Base-by-base conservation (phyloP, 768 basidiomycete genomes). In the Chalciporus sphaerocephalus region DNA sequence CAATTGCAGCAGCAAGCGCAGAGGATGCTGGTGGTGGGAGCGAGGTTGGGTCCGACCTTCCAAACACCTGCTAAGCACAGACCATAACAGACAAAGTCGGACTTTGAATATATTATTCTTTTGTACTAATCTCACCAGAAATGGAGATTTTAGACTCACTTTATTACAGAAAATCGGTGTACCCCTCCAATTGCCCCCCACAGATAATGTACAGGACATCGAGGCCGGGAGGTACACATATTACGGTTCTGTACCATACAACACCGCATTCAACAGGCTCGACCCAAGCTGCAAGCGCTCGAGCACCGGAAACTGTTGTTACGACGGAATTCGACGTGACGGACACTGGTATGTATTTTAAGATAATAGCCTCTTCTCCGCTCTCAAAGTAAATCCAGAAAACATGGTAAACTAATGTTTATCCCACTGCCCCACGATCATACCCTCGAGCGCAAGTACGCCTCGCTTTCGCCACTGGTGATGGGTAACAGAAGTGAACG, bases 21-120 rank as follows among this genome's bases (percentile, higher is more conserved):
- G 66, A 62, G 60, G 62, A 72, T 70, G 65, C 69, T 72, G 74
- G 73, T 76, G 74, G 79, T 75, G 75, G 78, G 74, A 72, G 74
- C 70, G 74, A 75, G 74, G 69, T 71, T 71, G 70, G 66, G 65
- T 57, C 64, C 68, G 68, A 69, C 70, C 70, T 67, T 64, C 65
- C 59, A 61, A 64, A 67, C 59, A 56, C 62, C 61, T 61, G 64
- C 60, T 64, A 66, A 65, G 62, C 62, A 64, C 62, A 64, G 64
- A 64, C 62, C 62, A 65, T 58, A 62, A 66, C 62, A 44, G 58
- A 63, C 58, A 48, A 60, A 38, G 44, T 35, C 64, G 64, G 64
- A 68, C 55, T 66, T 66, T 65, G 9, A 68, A 55, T 45, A 25
- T 42, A 32, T 23, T 53, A 32, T 27, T 46, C 37, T 61, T 65